Conservation (phyloP, 1,139 yeast species). For the Pichia sp. region DNA sequence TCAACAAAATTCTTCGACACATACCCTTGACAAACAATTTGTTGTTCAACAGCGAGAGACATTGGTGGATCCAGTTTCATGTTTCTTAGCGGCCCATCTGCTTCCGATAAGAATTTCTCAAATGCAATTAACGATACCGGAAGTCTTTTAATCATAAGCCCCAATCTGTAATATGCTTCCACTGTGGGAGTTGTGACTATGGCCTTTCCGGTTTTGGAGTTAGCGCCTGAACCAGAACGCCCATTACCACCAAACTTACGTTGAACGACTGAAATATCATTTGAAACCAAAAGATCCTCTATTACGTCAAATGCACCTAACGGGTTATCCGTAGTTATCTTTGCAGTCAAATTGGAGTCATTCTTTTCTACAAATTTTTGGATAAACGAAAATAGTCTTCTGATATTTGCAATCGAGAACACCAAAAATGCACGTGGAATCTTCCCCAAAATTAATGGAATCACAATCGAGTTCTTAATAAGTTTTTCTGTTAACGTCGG, state of each 20-base stretch:
- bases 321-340: conserved; percentile 29
- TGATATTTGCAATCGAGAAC: conserved; percentile 65
- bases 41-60: conserved; percentile 54
- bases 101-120: conserved; percentile 58
- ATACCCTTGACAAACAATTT: conserved; percentile 59
- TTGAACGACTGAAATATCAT: conserved; percentile 26
- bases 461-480: conserved; percentile 33
- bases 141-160: conserved; percentile 47
- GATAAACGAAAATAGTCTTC: conserved; percentile 58
- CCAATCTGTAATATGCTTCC: conserved; percentile 51
- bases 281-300: conserved; percentile 41
- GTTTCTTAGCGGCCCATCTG: conserved; percentile 38
- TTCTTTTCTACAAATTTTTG: conserved; percentile 34
- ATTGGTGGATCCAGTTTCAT: conserved; percentile 33
- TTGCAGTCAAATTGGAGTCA: conserved; percentile 26
- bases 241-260: conserved; percentile 12
- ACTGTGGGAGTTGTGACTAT: conserved; percentile 47
- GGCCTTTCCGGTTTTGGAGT: conserved; percentile 34
- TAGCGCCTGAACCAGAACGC: conserved; percentile 10
- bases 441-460: conserved; percentile 57
- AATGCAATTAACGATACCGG: conserved; percentile 58
- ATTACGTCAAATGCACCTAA: conserved; percentile 32
- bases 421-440: conserved; percentile 67
- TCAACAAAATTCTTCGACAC: conserved; percentile 46
- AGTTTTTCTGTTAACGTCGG: conserved; percentile 22